Conservation (phyloP, 352 stramenopile genomes). For the Phytopythium kandeliae region DNA sequence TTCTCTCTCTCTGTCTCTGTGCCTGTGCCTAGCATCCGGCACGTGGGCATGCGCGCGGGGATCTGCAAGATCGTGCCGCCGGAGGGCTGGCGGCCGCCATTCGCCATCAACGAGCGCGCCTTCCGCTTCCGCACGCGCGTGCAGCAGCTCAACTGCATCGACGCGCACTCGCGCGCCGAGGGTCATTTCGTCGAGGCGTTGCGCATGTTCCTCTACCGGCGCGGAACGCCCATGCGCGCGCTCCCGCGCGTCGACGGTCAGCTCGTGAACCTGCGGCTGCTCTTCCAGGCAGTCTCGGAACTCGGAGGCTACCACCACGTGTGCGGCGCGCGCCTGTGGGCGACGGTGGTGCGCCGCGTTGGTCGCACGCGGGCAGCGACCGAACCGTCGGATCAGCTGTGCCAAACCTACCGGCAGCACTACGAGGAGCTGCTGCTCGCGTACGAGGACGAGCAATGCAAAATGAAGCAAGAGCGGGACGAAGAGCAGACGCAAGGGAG, state of each 20-base stretch:
- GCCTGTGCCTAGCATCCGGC: conserved; percentile 51
- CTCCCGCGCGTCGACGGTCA: conserved; percentile 66
- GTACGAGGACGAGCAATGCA: conserved; percentile 40
- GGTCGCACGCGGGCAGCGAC: conserved; percentile 45
- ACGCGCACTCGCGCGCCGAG: conserved; percentile 73
- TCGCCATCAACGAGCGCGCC: conserved; percentile 80
- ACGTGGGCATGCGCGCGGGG: conserved; percentile 90
- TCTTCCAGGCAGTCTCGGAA: conserved; percentile 61
- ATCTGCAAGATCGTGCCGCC: conserved; percentile 99
- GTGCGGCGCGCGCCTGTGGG: conserved; percentile 28
- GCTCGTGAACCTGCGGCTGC: conserved; percentile 56
- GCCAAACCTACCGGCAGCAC: conserved; percentile 38
- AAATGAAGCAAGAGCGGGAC: background rate
- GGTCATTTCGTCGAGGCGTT: conserved; percentile 76
- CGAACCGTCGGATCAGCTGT: conserved; percentile 41
- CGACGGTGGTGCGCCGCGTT: conserved; percentile 54
- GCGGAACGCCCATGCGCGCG: conserved; percentile 71
- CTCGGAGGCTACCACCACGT: conserved; percentile 50
- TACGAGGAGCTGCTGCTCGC: conserved; percentile 47
- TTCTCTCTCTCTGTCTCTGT: background rate
- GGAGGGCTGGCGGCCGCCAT: conserved; percentile 89
- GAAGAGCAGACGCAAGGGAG: background rate
- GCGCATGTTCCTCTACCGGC: conserved; percentile 79
- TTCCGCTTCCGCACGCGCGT: conserved; percentile 94
- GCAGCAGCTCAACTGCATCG: conserved; percentile 93